These are phyloP conservation scores for Sclerotiophoma versabilis DNA, from an alignment of 2,329 filamentous ascomycete genomes.

Conservation along the genomic window DNA sequence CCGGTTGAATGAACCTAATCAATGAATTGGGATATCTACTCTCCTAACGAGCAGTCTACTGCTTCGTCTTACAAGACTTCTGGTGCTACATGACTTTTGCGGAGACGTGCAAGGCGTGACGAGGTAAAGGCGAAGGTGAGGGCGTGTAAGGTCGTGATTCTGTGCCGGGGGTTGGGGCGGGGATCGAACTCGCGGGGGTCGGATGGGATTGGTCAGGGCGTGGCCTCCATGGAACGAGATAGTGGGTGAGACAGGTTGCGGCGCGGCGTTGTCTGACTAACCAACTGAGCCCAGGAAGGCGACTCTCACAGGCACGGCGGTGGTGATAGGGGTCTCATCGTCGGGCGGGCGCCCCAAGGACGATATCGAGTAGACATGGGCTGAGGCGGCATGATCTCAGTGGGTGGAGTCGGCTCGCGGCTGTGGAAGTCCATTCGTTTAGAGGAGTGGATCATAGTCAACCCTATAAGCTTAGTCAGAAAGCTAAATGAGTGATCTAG, in stretches of 20 bases:
- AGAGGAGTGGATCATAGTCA: slow-evolving; percentile 1
- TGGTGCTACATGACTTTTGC: slow-evolving; percentile 43
- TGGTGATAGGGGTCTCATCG: neutral
- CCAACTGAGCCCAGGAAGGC: neutral
- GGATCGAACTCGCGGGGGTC: slow-evolving; percentile 14
- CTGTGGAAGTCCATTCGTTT: neutral
- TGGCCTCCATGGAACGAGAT: slow-evolving; percentile 2
- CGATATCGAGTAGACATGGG: neutral
- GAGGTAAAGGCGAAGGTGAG: slow-evolving; percentile 23
- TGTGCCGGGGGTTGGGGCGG: slow-evolving; percentile 20
- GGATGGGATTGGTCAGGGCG: slow-evolving; percentile 7
- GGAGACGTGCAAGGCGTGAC: slow-evolving; percentile 38
- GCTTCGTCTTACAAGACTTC: slow-evolving; percentile 41
- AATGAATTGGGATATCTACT: slow-evolving; percentile 34
- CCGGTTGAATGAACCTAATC: slow-evolving; percentile 16
- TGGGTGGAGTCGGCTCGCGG: neutral
- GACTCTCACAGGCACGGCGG: neutral
- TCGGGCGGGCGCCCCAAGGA: neutral
- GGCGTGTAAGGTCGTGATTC: slow-evolving; percentile 18
- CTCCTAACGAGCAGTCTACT: slow-evolving; percentile 31
- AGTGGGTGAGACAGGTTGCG: neutral
- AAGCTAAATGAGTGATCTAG: slow-evolving; percentile 22
- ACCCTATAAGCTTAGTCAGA: slow-evolving; percentile 25
- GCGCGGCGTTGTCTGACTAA: neutral
- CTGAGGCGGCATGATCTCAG: neutral